Base-by-base conservation (phyloP, 1,139 yeast species). In the Sugiyamaella castrensis region DNA sequence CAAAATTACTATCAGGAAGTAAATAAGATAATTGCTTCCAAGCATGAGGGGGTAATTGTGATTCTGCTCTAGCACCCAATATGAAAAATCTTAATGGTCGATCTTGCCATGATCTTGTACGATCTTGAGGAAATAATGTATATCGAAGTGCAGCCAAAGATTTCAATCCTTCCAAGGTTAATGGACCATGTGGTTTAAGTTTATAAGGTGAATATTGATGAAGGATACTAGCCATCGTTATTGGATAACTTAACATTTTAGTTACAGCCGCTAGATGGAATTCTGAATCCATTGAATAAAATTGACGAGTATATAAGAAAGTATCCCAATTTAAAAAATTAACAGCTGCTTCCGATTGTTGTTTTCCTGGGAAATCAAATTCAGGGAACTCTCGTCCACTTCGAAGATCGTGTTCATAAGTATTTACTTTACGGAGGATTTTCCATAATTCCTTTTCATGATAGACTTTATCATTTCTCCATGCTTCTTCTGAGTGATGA, bases 221-320 rank as follows among this genome's bases (percentile, higher is more conserved):
- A 61, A 92, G 70, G 24, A 88, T 69, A 1, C 95, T 80, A 10
- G 88, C 96, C 52, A 92, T 84, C 5, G 98, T 89, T 53, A 88
- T 72, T 38, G 98, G 98, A 68, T 89, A 92, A 43, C 95, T 86
- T 64, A 92, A 77, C 76, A 92, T 87, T 67, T 94, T 92, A 27
- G 98, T 88, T 33, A 91, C 92, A 1, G 95, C 95, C 0, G 98
- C 98, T 64, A 91, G 73, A 68, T 91, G 95, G 71, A 87, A 92
- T 67, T 91, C 97, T 10, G 96, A 87, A 68, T 92, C 96, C 98
- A 92, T 91, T 5, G 98, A 91, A 61, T 82, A 84, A 67, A 88
- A 92, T 61, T 86, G 87, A 67, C 98, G 78, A 0, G 98, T 92
- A 69, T 92, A 92, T 66, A 92, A 84, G 62, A 81, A 92, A 15